Percentiles rank a stretch among this genome's conserved stretches.
Conservation (phyloP, 768 basidiomycete species). For the Boletus vermiculosoides region DNA sequence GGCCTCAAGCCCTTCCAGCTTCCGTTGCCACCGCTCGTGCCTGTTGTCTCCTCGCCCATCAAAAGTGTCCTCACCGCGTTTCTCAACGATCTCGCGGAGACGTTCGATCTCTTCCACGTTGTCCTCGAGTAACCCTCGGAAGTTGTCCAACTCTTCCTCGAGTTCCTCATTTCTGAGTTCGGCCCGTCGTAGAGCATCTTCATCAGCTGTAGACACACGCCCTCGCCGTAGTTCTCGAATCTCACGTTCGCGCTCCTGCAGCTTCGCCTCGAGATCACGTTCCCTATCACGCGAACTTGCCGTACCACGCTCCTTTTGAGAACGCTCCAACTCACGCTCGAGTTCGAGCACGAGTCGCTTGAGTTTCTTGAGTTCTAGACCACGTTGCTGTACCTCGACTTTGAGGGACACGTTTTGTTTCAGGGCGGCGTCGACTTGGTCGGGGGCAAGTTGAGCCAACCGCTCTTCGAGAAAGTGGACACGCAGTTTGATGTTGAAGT, state of each 20-base stretch:
- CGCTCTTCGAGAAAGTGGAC: slow-evolving; percentile 95
- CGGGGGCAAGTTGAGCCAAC: slow-evolving; percentile 83
- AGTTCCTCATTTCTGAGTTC: slow-evolving; percentile 66
- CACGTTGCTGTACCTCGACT: slow-evolving; percentile 85
- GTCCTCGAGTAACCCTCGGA: slow-evolving; percentile 69
- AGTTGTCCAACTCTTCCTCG: slow-evolving; percentile 71
- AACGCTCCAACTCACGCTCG: slow-evolving; percentile 73
- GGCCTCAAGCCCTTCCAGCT: slow-evolving; percentile 56
- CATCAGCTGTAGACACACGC: slow-evolving; percentile 40
- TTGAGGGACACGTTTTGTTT: slow-evolving; percentile 94
- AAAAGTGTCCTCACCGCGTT: slow-evolving; percentile 43
- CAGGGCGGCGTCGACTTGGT: slow-evolving; percentile 87
- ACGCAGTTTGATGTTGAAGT: slow-evolving; percentile 93
- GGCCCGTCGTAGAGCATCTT: slow-evolving; percentile 51
- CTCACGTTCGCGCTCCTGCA: slow-evolving; percentile 73
- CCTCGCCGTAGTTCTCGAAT: slow-evolving; percentile 63
- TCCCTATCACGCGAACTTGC: slow-evolving; percentile 50
- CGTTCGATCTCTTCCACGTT: slow-evolving; percentile 82
- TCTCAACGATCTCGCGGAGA: slow-evolving; percentile 66
- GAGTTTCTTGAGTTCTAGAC: slow-evolving; percentile 88
- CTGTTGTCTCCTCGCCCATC: slow-evolving; percentile 41
- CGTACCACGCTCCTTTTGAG: slow-evolving; percentile 51
- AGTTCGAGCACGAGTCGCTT: slow-evolving; percentile 86
- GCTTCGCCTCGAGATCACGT: slow-evolving; percentile 71
- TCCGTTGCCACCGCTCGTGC: slow-evolving; percentile 45